Evolutionary conservation across 2,329 filamentous ascomycete species (phyloP).

Genomic region (Fusarium mundagurra): DNA sequence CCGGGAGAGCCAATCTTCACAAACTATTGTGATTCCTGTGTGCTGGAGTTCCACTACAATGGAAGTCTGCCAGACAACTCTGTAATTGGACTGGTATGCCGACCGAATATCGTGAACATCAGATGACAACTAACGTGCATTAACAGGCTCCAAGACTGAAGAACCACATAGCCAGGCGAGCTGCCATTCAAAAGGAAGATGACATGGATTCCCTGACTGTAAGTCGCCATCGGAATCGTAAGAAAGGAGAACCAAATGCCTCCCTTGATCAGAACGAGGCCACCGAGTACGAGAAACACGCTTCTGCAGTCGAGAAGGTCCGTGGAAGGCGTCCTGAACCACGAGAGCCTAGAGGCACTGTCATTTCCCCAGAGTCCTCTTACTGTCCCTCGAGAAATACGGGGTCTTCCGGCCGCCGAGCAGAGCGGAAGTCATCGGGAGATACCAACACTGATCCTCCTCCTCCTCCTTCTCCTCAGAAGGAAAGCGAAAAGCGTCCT

Average conservation of each 20-base stretch:
- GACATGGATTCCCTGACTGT: constrained; percentile 21
- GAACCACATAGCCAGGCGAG: not conserved
- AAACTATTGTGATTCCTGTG: constrained; percentile 49
- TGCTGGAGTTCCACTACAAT: constrained; percentile 32
- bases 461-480: not conserved
- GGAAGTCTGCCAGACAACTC: constrained; percentile 43
- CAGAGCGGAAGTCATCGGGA: constrained; percentile 37
- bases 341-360: not conserved
- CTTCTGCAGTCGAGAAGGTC: not conserved
- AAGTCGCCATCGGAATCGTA: constrained; percentile 6
- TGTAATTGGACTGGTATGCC: constrained; percentile 40
- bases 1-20: constrained; percentile 42
- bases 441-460: constrained; percentile 30
- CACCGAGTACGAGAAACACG: not conserved
- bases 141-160: not conserved
- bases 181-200: constrained; percentile 7
- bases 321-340: constrained; percentile 9
- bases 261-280: not conserved
- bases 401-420: constrained; percentile 44
- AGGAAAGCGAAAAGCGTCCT: not conserved
- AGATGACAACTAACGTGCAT: constrained; percentile 8
- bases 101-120: not conserved
- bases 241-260: not conserved
- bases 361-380: constrained; percentile 11
- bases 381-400: constrained; percentile 35